Evolutionary conservation across 768 basidiomycete species (phyloP), one percentile per base, ranked within the genome.

Genomic region (Mycena filopes): DNA sequence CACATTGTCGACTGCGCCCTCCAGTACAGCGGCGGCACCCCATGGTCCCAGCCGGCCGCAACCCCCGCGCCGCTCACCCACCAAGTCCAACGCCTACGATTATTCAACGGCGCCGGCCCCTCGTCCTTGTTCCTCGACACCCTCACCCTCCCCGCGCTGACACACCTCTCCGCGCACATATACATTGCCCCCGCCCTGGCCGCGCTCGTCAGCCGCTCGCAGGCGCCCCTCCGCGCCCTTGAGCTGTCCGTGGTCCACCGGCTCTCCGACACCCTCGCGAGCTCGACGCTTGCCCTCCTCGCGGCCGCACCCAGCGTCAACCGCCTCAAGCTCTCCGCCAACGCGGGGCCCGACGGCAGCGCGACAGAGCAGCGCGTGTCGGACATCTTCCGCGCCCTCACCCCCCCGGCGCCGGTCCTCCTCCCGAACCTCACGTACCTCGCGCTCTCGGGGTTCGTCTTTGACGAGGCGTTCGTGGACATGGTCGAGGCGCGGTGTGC

Each of bases 401-500:
- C 28, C 4, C 4, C 4, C 4, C 16, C 41, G 4, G 20, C 25
- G 12, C 6, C 46, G 16, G n/a, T n/a, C n/a, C n/a, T n/a, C n/a
- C 55, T 57, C n/a, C 45, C 55, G 1, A 23, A 16, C 21, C 55
- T 57, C 29, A 46, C 15, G n/a, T 45, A 57, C 11, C 31, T 57
- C 0, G 26, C 21, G 18, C 15, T 57, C 13, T 29, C 10, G 15
- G 55, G 55, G 7, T 7, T 57, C 13, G 31, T 33, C 8, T 57
- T 57, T 45, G 55, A 38, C 45, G 15, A 15, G 11, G 9, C 43
- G 3, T 47, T 57, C 8, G 45, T 57, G 1, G 15, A 31, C 45
- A 57, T 57, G 55, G 45, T 57, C 21, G 55, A 46, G 31, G 46
- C 55, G 11, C 45, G 43, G 23, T 56, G 42, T 13, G 25, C 1